phyloP scores from a whole-genome alignment of 768 basidiomycete genomes.

The Leccinellum albellum region DNA sequence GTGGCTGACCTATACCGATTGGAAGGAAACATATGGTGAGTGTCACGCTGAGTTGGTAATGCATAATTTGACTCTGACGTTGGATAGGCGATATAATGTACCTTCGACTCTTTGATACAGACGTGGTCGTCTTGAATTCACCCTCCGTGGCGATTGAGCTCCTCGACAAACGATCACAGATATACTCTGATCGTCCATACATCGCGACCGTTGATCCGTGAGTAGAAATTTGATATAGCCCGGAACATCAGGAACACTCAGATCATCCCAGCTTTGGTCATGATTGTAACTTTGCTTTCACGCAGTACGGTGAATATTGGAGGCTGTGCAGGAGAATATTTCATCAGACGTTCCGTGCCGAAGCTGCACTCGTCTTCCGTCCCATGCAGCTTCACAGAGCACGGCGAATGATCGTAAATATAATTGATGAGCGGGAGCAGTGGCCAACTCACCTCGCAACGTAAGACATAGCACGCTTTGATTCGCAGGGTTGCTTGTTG shows the following conservation, averaged over 20 bases:
- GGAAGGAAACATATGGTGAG: neutral
- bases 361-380: conserved; percentile 5
- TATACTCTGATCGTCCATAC: conserved; percentile 4
- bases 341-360: conserved; percentile 16
- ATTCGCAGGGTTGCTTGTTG: too few relatives aligned
- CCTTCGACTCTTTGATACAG: neutral
- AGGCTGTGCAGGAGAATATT: conserved; percentile 17
- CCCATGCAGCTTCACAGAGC: conserved; percentile 16
- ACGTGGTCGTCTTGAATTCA: conserved; percentile 1
- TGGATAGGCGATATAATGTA: neutral
- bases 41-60: too few relatives aligned
- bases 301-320: neutral
- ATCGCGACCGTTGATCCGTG: conserved; percentile 1
- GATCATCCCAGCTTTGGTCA: neutral
- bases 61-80: neutral
- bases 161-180: neutral
- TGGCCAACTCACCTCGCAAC: neutral
- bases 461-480: neutral
- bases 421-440: conserved; percentile 5
- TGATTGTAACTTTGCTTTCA: neutral
- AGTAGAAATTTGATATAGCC: neutral
- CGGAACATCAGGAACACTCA: neutral
- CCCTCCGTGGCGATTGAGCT: neutral
- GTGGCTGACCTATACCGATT: neutral
- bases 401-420: conserved; percentile 7